Evolutionary conservation across 2,329 filamentous ascomycete genomes (phyloP).

Genomic region (Hysterium pulicare): DNA sequence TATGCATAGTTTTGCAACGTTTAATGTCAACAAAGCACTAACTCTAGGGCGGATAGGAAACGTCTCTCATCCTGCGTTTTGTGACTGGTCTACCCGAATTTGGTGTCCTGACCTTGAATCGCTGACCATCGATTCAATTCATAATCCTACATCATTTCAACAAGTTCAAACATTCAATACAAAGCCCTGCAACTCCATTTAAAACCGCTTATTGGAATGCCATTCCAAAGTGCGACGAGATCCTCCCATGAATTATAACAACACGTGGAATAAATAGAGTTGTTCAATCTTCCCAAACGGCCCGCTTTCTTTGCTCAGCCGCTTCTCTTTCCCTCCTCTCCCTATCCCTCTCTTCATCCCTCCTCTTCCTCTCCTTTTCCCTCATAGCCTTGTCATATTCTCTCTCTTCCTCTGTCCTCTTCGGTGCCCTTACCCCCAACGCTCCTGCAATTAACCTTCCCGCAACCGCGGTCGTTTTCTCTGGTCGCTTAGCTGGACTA

Average conservation of each 20-base stretch:
- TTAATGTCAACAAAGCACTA: no score
- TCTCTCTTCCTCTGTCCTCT: constrained; percentile 81
- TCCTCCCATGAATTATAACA: no score
- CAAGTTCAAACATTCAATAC: background rate
- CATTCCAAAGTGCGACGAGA: no score
- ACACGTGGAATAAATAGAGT: no score
- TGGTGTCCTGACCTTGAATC: no score
- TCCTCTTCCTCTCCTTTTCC: constrained; percentile 77
- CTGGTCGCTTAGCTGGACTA: constrained; percentile 54
- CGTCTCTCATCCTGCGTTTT: no score
- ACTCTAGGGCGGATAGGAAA: no score
- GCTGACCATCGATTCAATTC: no score
- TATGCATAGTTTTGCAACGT: no score
- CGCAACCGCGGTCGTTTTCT: constrained; percentile 92
- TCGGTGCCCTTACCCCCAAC: constrained; percentile 75
- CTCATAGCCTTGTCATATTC: constrained; percentile 79
- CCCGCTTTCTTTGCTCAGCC: constrained; percentile 69
- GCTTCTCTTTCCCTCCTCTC: constrained; percentile 62
- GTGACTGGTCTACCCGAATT: no score
- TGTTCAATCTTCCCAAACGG: constrained; percentile 86
- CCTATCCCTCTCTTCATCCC: constrained; percentile 68
- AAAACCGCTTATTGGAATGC: no score
- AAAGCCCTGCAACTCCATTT: constrained; percentile 1
- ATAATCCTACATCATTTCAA: background rate
- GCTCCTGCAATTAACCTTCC: constrained; percentile 85